These are phyloP conservation scores for Globisporangium irregulare DNA, from an alignment of 352 stramenopile genomes.

Conservation along the genomic window DNA sequence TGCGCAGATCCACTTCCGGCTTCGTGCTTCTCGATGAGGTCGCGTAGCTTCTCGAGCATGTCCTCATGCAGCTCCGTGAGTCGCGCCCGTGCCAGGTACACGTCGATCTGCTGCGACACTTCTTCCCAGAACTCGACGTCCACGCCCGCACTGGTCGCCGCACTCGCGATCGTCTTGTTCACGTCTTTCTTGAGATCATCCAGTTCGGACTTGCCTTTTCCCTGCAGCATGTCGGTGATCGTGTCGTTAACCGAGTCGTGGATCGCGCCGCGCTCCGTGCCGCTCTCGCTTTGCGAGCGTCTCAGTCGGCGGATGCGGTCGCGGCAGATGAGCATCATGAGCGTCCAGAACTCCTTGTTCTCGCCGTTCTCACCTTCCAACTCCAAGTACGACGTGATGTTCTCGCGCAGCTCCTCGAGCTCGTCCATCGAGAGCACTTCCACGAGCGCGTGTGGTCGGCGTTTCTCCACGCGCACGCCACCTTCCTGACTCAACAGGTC, in stretches of 20 bases:
- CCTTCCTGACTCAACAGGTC: conserved; percentile 59
- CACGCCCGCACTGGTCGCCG: conserved; percentile 51
- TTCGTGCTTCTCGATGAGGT: conserved; percentile 55
- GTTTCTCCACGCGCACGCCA: conserved; percentile 81
- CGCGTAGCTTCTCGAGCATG: conserved; percentile 92
- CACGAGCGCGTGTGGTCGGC: conserved; percentile 60
- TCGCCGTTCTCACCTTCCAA: conserved; percentile 66
- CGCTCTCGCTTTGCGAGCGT: conserved; percentile 60
- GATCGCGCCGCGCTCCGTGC: conserved; percentile 72
- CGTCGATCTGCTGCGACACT: conserved; percentile 90
- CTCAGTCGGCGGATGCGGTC: conserved; percentile 66
- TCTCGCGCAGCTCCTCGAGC: conserved; percentile 77
- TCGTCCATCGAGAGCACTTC: conserved; percentile 80
- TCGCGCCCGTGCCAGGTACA: conserved; percentile 88
- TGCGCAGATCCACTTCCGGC: neutral
- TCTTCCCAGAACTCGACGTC: conserved; percentile 95
- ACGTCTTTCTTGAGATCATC: conserved; percentile 58
- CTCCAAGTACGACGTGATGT: conserved; percentile 91
- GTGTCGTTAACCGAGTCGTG: conserved; percentile 84
- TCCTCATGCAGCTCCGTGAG: conserved; percentile 91
- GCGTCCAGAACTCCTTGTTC: conserved; percentile 85
- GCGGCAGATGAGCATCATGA: conserved; percentile 77
- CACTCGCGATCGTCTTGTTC: conserved; percentile 60
- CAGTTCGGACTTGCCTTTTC: conserved; percentile 61
- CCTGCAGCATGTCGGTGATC: conserved; percentile 89